phyloP scores from a whole-genome alignment of 2,329 filamentous ascomycete species.

The Lomentospora prolificans region DNA sequence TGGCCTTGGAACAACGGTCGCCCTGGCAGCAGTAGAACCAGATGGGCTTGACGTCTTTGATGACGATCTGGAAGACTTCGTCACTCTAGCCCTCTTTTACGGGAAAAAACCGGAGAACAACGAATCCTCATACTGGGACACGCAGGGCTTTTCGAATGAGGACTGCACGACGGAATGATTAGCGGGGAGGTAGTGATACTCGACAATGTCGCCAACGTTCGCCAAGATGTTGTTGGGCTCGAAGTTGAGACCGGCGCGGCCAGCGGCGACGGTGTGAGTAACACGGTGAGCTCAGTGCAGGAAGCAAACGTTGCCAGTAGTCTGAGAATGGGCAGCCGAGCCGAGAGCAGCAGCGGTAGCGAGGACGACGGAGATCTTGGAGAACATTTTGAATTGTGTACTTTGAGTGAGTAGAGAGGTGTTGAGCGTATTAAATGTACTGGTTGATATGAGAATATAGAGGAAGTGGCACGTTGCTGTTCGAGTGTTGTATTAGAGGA shows the following conservation, averaged over 20 bases:
- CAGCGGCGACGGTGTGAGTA: conserved; percentile 36
- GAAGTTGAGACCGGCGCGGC: conserved; percentile 35
- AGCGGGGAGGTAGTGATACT: conserved; percentile 43
- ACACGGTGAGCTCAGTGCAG: conserved; percentile 25
- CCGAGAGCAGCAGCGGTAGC: conserved; percentile 20
- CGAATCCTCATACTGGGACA: conserved; percentile 26
- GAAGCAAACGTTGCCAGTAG: conserved; percentile 18
- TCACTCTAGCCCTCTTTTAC: conserved; percentile 13
- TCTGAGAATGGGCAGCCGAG: conserved; percentile 23
- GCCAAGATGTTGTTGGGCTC: conserved; percentile 40
- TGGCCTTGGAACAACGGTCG: conserved; percentile 37
- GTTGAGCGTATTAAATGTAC: background rate
- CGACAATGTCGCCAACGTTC: conserved; percentile 36
- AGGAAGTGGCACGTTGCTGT: too few relatives aligned
- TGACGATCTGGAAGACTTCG: conserved; percentile 13
- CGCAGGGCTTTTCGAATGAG: conserved; percentile 31
- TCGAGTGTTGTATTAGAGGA: too few relatives aligned
- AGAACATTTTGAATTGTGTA: conserved; percentile 20
- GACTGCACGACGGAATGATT: conserved; percentile 40
- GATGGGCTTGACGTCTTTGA: conserved; percentile 38
- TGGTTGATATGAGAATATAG: background rate
- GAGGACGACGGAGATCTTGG: conserved; percentile 18
- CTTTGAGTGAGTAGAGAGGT: background rate
- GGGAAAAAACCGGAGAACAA: conserved; percentile 37
- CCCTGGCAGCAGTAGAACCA: conserved; percentile 53